Base-by-base conservation (phyloP, 2,329 filamentous ascomycete genomes). In the Colletotrichum paranaense region DNA sequence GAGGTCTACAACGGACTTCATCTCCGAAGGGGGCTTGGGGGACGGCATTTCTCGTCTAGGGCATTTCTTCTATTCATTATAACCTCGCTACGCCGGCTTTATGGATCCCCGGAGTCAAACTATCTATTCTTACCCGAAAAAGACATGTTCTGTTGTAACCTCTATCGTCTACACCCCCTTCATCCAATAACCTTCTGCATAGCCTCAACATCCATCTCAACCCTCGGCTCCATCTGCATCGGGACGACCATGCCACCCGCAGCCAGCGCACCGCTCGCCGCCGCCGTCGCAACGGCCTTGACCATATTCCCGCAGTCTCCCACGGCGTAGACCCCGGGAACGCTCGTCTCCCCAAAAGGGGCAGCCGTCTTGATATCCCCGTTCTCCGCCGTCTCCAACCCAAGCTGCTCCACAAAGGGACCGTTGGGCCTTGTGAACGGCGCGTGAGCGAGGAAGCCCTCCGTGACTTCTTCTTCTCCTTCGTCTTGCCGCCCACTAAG, bases 311-410 rank as follows among this genome's bases (percentile, higher is more conserved):
- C 80, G 65, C 82, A 85, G 78, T 92, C 89, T 0, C 89, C 89
- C 1, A 82, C 87, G 0, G 88, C 88, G 79, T 88, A 90, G 3
- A 88, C 86, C 0, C 89, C 89, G 2, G 80, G 78, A 0, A 89
- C 83, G 67, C 78, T 87, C 4, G 88, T 89, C 77, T 85, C 82
- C 53, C 85, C 82, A 76, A 89, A 88, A 46, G 87, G 87, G 2
- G 78, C 75, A 24, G 79, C 80, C 0, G 80, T 78, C 66, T 85
- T 82, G 35, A 90, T 82, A 42, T 87, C 84, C 0, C 87, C 87
- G 30, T 77, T 78, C 0, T 80, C 78, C 19, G 80, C 79, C n/a
- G 81, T 72, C 72, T 87, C 83, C 5, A 90, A 79, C 9, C 82
- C 84, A 28, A 86, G 82, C 75, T 86, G 86, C 68, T 80, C 80